Evolutionary conservation across 2,329 filamentous ascomycete species (phyloP).

Genomic region (Botrytis squamosa): DNA sequence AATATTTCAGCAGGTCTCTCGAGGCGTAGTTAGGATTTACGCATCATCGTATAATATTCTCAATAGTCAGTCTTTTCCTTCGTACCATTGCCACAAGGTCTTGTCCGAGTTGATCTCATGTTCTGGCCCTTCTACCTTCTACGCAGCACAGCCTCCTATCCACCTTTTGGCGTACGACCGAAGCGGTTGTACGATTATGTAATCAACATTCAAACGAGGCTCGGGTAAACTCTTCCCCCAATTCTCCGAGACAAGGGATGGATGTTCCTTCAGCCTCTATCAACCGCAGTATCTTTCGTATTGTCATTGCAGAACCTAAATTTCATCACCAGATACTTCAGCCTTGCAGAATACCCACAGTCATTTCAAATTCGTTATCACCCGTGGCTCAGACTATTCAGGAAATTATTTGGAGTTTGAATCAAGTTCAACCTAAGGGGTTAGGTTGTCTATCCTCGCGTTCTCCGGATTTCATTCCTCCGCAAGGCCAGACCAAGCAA

Average conservation of each 20-base stretch:
- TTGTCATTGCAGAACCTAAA: conserved; percentile 9
- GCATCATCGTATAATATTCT: background rate
- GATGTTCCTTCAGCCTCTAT: conserved; percentile 19
- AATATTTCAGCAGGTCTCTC: conserved; percentile 13
- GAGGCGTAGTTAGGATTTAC: conserved; percentile 20
- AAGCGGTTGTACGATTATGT: background rate
- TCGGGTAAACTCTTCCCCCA: background rate
- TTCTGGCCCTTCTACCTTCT: conserved; percentile 2
- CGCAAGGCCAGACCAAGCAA: conserved; percentile 27
- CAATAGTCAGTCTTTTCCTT: background rate
- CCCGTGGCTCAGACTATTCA: conserved; percentile 2
- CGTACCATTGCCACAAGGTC: conserved; percentile 8
- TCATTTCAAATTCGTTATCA: conserved; percentile 3
- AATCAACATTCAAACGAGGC: background rate
- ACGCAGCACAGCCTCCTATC: conserved; percentile 16
- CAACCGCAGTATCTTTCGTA: conserved; percentile 10
- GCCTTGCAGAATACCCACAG: conserved; percentile 28
- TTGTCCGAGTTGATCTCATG: conserved; percentile 6
- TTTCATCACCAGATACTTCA: conserved; percentile 23
- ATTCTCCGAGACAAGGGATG: conserved; percentile 10
- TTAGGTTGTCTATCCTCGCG: conserved; percentile 11
- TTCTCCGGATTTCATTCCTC: background rate
- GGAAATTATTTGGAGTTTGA: background rate
- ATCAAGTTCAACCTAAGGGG: conserved; percentile 8
- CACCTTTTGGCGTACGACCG: background rate